Percentiles rank a stretch among this genome's conserved stretches.
Evolutionary conservation across 1,284 basidiomycete genomes (phyloP).

Genomic region (Pseudozyma thailandica): DNA sequence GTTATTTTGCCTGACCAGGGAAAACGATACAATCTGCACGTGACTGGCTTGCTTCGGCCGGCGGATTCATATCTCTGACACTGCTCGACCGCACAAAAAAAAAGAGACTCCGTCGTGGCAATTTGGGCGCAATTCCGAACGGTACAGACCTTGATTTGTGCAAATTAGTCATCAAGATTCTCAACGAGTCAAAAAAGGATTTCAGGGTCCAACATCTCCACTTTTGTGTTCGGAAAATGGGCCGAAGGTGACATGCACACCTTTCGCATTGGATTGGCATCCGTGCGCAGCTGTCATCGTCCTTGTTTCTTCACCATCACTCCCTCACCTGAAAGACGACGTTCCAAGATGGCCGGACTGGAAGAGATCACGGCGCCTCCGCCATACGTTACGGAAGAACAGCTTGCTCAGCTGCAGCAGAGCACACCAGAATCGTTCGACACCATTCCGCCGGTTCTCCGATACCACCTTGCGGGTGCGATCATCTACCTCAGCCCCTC

Average conservation of each 20-base stretch:
- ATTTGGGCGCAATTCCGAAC: background rate
- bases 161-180: slow-evolving; percentile 1
- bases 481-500: slow-evolving; percentile 39
- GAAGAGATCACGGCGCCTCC: slow-evolving; percentile 32
- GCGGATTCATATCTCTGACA: no score
- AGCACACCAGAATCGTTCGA: slow-evolving; percentile 51
- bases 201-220: slow-evolving; percentile 2
- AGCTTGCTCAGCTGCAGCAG: slow-evolving; percentile 25
- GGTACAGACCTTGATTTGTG: background rate
- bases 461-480: slow-evolving; percentile 24
- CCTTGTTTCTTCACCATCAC: background rate
- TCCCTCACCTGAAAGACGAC: background rate
- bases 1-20: no score
- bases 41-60: no score
- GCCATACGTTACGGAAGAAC: slow-evolving; percentile 16
- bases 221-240: slow-evolving; percentile 1
- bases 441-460: slow-evolving; percentile 30
- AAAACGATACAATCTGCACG: no score
- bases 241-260: background rate
- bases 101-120: no score
- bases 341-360: slow-evolving; percentile 11
- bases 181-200: background rate
- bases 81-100: no score
- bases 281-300: background rate
- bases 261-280: background rate